A percentile compares a stretch with the other conserved stretches of the same genome.
Evolutionary conservation across 345 rosid genomes (phyloP).

Genomic region (Sonneratia alba): DNA sequence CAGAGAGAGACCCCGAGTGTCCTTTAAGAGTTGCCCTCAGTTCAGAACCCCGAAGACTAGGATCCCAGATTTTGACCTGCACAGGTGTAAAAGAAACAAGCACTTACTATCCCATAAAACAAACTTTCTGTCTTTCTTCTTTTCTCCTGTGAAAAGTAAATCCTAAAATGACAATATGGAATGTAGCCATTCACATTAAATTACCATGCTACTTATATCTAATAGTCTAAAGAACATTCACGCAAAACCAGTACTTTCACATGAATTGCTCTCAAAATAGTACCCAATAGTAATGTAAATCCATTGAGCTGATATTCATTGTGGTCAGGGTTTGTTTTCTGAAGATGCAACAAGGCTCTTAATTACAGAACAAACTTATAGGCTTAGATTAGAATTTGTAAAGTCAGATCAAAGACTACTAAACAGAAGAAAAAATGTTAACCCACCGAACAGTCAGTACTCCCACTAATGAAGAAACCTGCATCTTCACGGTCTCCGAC

Average conservation of each 20-base stretch:
- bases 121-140: not conserved
- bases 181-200: not conserved
- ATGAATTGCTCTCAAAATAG: not conserved
- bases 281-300: not conserved
- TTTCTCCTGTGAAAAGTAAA: not conserved
- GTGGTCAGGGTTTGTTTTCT: not conserved
- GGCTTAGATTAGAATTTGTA: not conserved
- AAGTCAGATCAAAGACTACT: not conserved
- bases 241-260: not conserved
- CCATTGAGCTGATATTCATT: not conserved
- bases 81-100: not conserved
- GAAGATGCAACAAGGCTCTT: not conserved
- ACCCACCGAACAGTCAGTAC: slow-evolving; percentile 81
- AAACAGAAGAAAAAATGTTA: not conserved
- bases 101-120: not conserved
- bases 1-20: slow-evolving; percentile 58
- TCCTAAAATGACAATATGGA: not conserved
- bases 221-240: not conserved
- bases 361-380: not conserved
- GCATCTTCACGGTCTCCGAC: slow-evolving; percentile 99
- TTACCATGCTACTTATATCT: not conserved
- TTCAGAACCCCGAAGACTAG: slow-evolving; percentile 96
- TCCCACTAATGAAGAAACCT: slow-evolving; percentile 98
- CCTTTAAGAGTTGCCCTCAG: slow-evolving; percentile 90
- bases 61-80: slow-evolving; percentile 99